phyloP scores from a whole-genome alignment of 148 eudicot species.

The Chenopodium berlandieri region DNA sequence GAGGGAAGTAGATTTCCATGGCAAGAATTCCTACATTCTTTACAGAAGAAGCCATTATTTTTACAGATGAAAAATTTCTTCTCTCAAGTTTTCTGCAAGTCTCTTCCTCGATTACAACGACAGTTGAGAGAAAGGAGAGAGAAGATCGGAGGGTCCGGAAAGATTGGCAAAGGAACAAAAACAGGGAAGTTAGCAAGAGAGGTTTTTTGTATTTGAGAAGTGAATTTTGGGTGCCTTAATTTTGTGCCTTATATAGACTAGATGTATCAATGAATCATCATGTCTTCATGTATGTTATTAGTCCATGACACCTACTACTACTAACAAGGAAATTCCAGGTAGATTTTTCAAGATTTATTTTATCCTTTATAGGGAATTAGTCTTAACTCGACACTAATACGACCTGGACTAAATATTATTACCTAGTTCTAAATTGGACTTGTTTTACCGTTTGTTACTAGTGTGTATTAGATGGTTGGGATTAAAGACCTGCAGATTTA shows the following conservation, averaged over 20 bases:
- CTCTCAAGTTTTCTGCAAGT: not conserved
- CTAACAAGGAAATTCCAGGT: not conserved
- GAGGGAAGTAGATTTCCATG: conserved; percentile 97
- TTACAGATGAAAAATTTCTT: not conserved
- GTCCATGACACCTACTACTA: not conserved
- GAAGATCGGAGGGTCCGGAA: not conserved
- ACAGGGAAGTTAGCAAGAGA: no score
- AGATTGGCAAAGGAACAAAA: not conserved
- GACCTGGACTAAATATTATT: no score
- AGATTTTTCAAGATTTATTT: not conserved
- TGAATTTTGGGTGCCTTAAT: no score
- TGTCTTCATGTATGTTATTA: not conserved
- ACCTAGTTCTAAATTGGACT: no score
- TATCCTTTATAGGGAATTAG: no score
- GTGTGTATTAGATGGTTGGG: no score
- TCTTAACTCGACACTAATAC: not conserved
- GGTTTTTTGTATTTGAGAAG: no score
- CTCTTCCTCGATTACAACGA: conserved; percentile 24
- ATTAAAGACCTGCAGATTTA: no score
- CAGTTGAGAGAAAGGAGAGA: not conserved
- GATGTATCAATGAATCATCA: no score
- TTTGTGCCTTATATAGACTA: not conserved
- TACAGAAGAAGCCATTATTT: conserved; percentile 18
- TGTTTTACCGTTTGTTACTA: no score
- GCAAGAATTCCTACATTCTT: conserved; percentile 96